These are phyloP conservation scores for Calycina marina DNA, from an alignment of 2,329 filamentous ascomycete species.

Conservation along the genomic window DNA sequence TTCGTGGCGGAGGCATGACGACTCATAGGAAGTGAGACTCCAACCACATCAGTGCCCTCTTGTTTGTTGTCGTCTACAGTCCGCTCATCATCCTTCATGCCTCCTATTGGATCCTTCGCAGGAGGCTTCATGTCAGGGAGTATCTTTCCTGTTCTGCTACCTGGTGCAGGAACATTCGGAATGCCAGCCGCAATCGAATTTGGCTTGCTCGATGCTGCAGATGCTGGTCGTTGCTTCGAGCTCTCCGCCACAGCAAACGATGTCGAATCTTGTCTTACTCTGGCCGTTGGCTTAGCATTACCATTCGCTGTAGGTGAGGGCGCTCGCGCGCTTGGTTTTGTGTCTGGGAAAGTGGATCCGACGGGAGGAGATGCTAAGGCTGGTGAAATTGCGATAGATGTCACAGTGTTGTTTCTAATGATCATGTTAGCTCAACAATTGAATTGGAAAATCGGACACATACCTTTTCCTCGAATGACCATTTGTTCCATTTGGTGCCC, in stretches of 20 bases:
- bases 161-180: slow-evolving; percentile 19
- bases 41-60: slow-evolving; percentile 20
- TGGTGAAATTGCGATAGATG: slow-evolving; percentile 44
- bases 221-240: slow-evolving; percentile 37
- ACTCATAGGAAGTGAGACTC: slow-evolving; percentile 19
- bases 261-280: slow-evolving; percentile 62
- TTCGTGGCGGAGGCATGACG: slow-evolving; percentile 33
- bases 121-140: slow-evolving; percentile 34
- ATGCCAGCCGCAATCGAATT: slow-evolving; percentile 32
- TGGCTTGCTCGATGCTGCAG: slow-evolving; percentile 45
- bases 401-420: slow-evolving; percentile 30
- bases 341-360: slow-evolving; percentile 52
- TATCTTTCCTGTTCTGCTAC: slow-evolving; percentile 20
- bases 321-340: slow-evolving; percentile 31
- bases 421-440: background rate
- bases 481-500: slow-evolving; percentile 45
- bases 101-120: slow-evolving; percentile 37
- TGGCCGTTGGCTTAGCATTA: slow-evolving; percentile 50
- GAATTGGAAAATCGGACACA: slow-evolving; percentile 18
- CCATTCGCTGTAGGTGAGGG: slow-evolving; percentile 45
- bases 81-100: no score
- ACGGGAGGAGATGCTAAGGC: slow-evolving; percentile 65
- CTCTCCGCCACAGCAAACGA: slow-evolving; percentile 44
- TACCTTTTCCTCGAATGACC: slow-evolving; percentile 69
- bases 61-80: no score